Evolutionary conservation across 345 rosid species (phyloP).

Genomic region (Eucalyptus cloeziana): DNA sequence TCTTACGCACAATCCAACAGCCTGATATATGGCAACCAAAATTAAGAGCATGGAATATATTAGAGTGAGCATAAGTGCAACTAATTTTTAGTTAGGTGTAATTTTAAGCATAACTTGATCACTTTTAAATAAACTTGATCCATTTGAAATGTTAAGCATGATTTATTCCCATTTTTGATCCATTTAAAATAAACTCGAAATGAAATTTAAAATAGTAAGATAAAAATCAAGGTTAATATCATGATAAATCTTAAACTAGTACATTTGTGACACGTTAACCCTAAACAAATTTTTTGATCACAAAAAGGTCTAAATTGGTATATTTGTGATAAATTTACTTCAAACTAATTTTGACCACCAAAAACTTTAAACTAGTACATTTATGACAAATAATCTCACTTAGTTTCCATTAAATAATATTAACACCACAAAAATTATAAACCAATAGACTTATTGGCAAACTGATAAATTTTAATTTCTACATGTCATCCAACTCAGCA

Average conservation of each 20-base stretch:
- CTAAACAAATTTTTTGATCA: no score
- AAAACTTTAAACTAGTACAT: no score
- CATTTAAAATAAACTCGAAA: neutral
- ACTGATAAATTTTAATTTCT: no score
- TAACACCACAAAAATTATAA: no score
- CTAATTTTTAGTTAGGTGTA: neutral
- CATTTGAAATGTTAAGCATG: neutral
- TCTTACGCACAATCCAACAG: neutral
- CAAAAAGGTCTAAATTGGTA: no score
- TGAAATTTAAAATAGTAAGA: neutral
- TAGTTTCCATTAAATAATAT: no score
- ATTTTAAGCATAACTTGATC: neutral
- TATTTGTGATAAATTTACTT: no score
- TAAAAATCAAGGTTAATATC: no score
- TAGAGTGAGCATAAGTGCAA: neutral
- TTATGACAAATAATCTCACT: no score
- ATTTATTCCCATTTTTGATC: neutral
- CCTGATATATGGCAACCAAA: neutral
- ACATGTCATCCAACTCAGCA: fast-evolving
- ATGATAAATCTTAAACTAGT: fast-evolving
- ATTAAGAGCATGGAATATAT: neutral
- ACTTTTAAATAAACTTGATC: neutral
- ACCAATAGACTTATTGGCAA: no score
- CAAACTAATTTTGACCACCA: no score
- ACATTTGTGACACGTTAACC: no score